These are phyloP conservation scores for cucumber (Cucumis sativus) DNA, from an alignment of 306 rosid genomes.

Conservation along the genomic window DNA sequence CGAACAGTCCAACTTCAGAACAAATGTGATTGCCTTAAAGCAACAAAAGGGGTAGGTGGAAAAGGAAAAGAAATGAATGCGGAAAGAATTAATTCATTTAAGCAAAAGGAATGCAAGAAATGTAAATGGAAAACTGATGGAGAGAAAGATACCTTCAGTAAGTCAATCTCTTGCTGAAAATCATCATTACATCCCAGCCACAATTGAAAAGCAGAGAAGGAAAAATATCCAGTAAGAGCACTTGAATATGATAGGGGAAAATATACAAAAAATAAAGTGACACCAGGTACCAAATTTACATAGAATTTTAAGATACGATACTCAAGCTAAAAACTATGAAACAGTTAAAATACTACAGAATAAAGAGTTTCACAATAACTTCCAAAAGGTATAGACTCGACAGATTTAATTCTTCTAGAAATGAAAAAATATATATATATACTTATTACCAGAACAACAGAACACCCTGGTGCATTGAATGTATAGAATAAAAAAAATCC, in stretches of 20 bases:
- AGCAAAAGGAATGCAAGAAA: not conserved
- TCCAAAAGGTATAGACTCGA: not conserved
- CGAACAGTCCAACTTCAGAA: not conserved
- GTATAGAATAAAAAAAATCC: not conserved
- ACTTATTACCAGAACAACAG: not conserved
- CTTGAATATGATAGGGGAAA: not conserved
- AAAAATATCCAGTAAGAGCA: constrained; percentile 6
- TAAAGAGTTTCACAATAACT: not conserved
- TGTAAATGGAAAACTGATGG: constrained; percentile 7
- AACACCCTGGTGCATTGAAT: not conserved
- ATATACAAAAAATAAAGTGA: not conserved
- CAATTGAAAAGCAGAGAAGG: constrained; percentile 14
- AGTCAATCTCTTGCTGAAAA: constrained; percentile 94
- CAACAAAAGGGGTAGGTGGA: not conserved
- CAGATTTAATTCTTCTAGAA: not conserved
- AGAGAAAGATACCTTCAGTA: constrained; percentile 59
- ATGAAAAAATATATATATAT: not conserved
- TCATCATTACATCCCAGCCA: constrained; percentile 23
- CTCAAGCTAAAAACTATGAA: not conserved
- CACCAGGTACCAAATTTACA: not conserved
- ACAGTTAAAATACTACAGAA: not conserved
- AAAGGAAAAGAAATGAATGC: not conserved
- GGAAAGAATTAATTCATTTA: constrained; percentile 3
- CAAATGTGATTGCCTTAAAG: not conserved
- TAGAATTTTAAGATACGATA: not conserved